A percentile compares a stretch with the other conserved stretches of the same genome.
These are phyloP conservation scores for Aspergillus unguis DNA, from an alignment of 2,329 filamentous ascomycete genomes.

Conservation along the genomic window DNA sequence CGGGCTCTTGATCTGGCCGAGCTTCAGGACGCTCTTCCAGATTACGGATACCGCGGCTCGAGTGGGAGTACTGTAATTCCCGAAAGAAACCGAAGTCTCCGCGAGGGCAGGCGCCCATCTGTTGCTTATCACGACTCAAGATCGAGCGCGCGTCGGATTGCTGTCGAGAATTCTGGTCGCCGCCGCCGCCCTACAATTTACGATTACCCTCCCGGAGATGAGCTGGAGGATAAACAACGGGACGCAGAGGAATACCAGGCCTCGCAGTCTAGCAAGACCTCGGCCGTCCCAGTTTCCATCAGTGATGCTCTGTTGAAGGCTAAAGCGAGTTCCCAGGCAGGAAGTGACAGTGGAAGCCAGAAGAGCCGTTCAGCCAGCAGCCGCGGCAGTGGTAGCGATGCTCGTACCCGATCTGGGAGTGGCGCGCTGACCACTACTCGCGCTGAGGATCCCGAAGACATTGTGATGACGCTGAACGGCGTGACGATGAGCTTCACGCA, in stretches of 20 bases:
- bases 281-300: slow-evolving; percentile 25
- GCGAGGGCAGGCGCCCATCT: slow-evolving; percentile 25
- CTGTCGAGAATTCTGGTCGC: slow-evolving; percentile 31
- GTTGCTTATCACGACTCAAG: slow-evolving; percentile 34
- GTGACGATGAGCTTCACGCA: slow-evolving; percentile 39
- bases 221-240: slow-evolving; percentile 38
- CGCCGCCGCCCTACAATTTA: slow-evolving; percentile 34
- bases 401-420: slow-evolving; percentile 33
- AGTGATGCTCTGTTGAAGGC: slow-evolving; percentile 36
- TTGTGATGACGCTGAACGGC: slow-evolving; percentile 40
- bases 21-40: slow-evolving; percentile 31
- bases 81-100: slow-evolving; percentile 35
- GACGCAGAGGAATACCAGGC: slow-evolving; percentile 42
- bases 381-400: slow-evolving; percentile 38
- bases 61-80: slow-evolving; percentile 31
- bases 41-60: slow-evolving; percentile 29
- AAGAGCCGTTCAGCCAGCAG: slow-evolving; percentile 43
- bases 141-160: slow-evolving; percentile 25
- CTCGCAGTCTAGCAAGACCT: slow-evolving; percentile 25
- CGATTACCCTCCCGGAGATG: slow-evolving; percentile 26
- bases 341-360: slow-evolving; percentile 41
- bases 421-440: slow-evolving; percentile 28
- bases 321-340: slow-evolving; percentile 26
- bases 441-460: slow-evolving; percentile 36
- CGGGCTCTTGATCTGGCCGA: slow-evolving; percentile 35